These are phyloP conservation scores for Apophysomyces variabilis DNA, from an alignment of 371 early-diverging fungal species.

Conservation along the genomic window DNA sequence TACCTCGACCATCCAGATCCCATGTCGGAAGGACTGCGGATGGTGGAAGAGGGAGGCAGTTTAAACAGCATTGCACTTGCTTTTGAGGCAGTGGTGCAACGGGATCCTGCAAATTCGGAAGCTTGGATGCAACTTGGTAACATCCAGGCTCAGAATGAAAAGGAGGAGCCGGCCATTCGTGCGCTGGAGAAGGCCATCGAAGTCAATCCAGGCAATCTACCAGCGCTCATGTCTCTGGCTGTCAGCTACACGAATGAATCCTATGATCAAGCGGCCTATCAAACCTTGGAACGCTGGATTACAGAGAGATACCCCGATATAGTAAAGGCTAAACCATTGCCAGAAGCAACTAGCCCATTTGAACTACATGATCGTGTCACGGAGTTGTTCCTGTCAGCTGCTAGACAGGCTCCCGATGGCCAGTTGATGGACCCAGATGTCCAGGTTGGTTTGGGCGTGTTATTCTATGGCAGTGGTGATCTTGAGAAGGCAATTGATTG, in stretches of 20 bases:
- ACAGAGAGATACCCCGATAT: conserved; percentile 47
- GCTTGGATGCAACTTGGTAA: conserved; percentile 85
- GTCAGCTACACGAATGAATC: conserved; percentile 96
- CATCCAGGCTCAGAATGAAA: conserved; percentile 87
- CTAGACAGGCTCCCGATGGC: conserved; percentile 69
- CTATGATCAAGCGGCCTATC: conserved; percentile 60
- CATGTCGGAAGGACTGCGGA: conserved; percentile 54
- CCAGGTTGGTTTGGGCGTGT: conserved; percentile 93
- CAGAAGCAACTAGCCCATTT: conserved; percentile 44
- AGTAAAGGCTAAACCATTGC: conserved; percentile 20
- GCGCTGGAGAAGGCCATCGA: conserved; percentile 75
- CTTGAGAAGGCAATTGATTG: conserved; percentile 97
- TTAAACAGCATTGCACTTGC: conserved; percentile 79
- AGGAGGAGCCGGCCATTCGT: conserved; percentile 83
- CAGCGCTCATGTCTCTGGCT: conserved; percentile 83
- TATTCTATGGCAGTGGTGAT: conserved; percentile 91
- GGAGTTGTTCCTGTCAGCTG: conserved; percentile 79
- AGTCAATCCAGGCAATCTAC: conserved; percentile 63
- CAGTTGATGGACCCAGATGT: conserved; percentile 88
- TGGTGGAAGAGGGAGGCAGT: conserved; percentile 58
- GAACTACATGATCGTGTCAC: conserved; percentile 77
- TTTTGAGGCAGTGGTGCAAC: conserved; percentile 82
- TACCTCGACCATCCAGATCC: conserved; percentile 63
- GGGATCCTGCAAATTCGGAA: conserved; percentile 67
- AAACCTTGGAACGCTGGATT: conserved; percentile 55